Evolutionary conservation across 345 rosid species (phyloP).

Genomic region (Hirschfeldia incana): DNA sequence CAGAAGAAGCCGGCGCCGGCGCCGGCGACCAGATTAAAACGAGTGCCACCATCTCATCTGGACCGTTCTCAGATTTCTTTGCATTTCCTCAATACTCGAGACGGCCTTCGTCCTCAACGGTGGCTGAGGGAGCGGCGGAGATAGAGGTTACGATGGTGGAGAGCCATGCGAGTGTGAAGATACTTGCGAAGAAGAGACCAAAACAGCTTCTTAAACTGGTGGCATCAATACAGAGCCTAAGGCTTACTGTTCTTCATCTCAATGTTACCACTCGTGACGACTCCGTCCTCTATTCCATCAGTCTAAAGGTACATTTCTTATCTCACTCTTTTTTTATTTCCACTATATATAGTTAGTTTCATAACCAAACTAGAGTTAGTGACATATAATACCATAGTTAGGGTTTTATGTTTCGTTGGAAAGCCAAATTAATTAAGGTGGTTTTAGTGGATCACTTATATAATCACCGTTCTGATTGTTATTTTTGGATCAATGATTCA

Average conservation of each 20-base stretch:
- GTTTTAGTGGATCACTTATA: neutral
- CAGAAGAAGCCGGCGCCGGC: constrained; percentile 8
- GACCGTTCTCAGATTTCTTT: constrained; percentile 73
- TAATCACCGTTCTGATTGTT: constrained; percentile 3
- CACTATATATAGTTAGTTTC: neutral
- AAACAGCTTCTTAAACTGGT: constrained; percentile 73
- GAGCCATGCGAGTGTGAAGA: constrained; percentile 79
- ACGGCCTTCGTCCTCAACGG: constrained; percentile 27
- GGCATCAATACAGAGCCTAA: constrained; percentile 57
- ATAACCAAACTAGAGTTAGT: constrained; percentile 7
- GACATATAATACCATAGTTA: constrained; percentile 15
- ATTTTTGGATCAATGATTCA: constrained; percentile 8
- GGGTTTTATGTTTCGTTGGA: constrained; percentile 9
- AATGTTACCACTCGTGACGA: constrained; percentile 66
- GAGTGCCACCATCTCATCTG: constrained; percentile 4
- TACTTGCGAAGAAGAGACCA: constrained; percentile 65
- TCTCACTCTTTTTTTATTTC: neutral
- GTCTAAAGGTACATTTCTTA: constrained; percentile 60
- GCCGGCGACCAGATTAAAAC: constrained; percentile 2
- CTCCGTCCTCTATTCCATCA: constrained; percentile 68
- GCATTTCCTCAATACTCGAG: constrained; percentile 82
- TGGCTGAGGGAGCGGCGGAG: constrained; percentile 55
- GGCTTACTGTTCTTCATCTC: constrained; percentile 75
- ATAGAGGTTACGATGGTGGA: constrained; percentile 90
- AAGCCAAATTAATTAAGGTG: neutral